Evolutionary conservation across 164 flowering plant species (phyloP), one percentile per base, ranked within the genome.

Genomic region (Macadamia tetraphylla): DNA sequence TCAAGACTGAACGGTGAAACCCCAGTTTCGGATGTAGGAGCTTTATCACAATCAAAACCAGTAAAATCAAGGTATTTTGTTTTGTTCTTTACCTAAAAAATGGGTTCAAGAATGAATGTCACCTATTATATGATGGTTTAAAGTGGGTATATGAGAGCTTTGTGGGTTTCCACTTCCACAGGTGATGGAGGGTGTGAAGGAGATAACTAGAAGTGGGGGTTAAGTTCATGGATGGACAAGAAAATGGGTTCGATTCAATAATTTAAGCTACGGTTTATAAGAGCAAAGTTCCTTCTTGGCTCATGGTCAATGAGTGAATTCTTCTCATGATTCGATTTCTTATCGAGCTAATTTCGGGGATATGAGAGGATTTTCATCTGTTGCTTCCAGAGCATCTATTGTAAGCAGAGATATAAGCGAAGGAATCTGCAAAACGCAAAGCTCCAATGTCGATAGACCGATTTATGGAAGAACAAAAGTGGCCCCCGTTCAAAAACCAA

Each of bases 261-360:
- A 81, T 94, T 35, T 79, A 91, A 15, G 98, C 98, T n/a, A 94
- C 97, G 32, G 98, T 97, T 43, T 94, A 94, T 73, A 94, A 81
- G 78, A 90, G 98, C 87, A 94, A 91, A 67, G 97, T 94, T 49
- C 95, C 98, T 58, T 74, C 67, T 78, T 94, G 99, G 99, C 98
- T 94, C 70, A 88, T 89, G 98, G 99, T 94, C 67, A 64, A 5
- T 5, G 9, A 6, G 48, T 43, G 48, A 46, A 46, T 9, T 8
- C 51, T 46, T 46, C 13, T 9, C 9, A 46, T 46, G 13, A 3
- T 46, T 46, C 3, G 13, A 8, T 46, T 46, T 53, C 18, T 17
- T 53, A 49, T 49, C 53, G 23, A 18, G 43, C 6, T 61, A 15
- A 46, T 42, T 44, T 40, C 9, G 32, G 35, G 70, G 73, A 60